Conservation (phyloP, 768 basidiomycete genomes). For the Steccherinum ochraceum region DNA sequence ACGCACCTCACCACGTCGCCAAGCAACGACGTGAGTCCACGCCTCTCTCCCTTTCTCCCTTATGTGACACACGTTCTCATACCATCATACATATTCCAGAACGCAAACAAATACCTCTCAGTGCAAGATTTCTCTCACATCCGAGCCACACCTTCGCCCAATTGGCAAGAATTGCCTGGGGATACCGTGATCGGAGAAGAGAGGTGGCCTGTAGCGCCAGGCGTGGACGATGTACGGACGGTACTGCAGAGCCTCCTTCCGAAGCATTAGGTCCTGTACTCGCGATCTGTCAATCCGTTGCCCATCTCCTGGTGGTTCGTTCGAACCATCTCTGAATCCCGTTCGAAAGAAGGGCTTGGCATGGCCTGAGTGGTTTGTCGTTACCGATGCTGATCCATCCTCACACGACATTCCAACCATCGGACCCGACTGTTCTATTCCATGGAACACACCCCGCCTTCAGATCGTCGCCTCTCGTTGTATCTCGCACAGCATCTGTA, state of each 20-base stretch:
- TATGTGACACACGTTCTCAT: background rate
- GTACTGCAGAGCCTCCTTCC: background rate
- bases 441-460: background rate
- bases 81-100: background rate
- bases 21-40: background rate
- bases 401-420: background rate
- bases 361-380: no score
- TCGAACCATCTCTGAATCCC: no score
- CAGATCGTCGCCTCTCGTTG: no score
- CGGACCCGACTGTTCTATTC: background rate
- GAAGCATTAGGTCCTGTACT: background rate
- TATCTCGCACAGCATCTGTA: no score
- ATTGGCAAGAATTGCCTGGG: slow-evolving; percentile 43
- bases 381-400: background rate
- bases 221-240: background rate
- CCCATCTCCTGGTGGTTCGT: background rate
- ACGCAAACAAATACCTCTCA: slow-evolving; percentile 34
- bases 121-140: slow-evolving; percentile 89
- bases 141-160: slow-evolving; percentile 65
- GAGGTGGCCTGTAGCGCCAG: slow-evolving; percentile 1
- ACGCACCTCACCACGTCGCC: background rate
- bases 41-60: background rate
- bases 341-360: no score
- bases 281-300: background rate
- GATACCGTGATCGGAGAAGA: slow-evolving; percentile 3